Evolutionary conservation across 352 stramenopile genomes (phyloP).

Genomic region (Phytophthora agathidicida): DNA sequence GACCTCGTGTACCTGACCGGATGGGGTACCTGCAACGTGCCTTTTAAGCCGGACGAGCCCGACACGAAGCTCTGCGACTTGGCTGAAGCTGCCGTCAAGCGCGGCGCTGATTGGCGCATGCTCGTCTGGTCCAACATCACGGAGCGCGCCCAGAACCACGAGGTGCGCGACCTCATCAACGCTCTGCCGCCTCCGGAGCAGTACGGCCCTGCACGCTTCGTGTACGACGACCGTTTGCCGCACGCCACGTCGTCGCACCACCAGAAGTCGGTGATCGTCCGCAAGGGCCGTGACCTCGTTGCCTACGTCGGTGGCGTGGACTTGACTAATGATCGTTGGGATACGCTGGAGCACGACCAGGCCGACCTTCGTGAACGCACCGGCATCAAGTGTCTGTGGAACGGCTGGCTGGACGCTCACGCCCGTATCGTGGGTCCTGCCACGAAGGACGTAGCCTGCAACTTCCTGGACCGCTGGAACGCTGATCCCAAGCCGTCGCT

Average conservation of each 20-base stretch:
- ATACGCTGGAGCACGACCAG: conserved; percentile 60
- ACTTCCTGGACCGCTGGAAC: conserved; percentile 71
- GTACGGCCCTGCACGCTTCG: conserved; percentile 37
- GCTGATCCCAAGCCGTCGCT: conserved; percentile 31
- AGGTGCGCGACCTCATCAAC: conserved; percentile 61
- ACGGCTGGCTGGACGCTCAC: conserved; percentile 67
- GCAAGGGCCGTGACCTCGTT: conserved; percentile 34
- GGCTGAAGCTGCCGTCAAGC: conserved; percentile 37
- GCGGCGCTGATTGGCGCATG: conserved; percentile 50
- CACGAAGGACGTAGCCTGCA: conserved; percentile 53
- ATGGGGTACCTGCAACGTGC: conserved; percentile 65
- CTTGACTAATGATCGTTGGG: conserved; percentile 57
- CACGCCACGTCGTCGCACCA: conserved; percentile 63
- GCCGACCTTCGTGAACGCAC: conserved; percentile 34
- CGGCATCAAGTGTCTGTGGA: conserved; percentile 37
- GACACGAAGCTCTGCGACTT: conserved; percentile 46
- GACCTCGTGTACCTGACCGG: conserved; percentile 55
- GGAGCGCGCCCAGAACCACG: conserved; percentile 51
- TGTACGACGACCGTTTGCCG: conserved; percentile 68
- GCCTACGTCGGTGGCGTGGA: conserved; percentile 61
- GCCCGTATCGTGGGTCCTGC: conserved; percentile 46
- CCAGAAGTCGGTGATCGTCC: conserved; percentile 65
- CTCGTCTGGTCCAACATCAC: conserved; percentile 68
- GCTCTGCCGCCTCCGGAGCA: conserved; percentile 27
- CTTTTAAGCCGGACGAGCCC: conserved; percentile 43